phyloP scores from a whole-genome alignment of 306 rosid genomes.

The Sicyos baderoa region DNA sequence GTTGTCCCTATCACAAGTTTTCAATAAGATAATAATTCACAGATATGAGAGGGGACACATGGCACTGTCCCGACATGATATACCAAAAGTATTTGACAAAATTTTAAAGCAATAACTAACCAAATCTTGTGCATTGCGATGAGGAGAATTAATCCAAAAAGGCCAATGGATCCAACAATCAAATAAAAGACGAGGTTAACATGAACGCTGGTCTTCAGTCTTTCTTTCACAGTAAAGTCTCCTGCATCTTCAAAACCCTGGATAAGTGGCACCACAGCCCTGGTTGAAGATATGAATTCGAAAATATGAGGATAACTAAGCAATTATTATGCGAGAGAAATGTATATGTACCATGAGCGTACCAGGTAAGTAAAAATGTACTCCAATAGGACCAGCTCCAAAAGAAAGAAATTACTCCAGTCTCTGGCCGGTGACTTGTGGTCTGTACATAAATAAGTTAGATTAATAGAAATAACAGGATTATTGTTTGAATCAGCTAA shows the following conservation, averaged over 20 bases:
- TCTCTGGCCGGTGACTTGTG: conserved; percentile 40
- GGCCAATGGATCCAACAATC: conserved; percentile 68
- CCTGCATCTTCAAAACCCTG: conserved; percentile 99
- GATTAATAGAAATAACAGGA: conserved; percentile 15
- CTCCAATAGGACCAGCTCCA: conserved; percentile 99
- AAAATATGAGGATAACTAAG: conserved; percentile 37
- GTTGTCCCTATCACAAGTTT: background rate
- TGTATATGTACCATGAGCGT: background rate
- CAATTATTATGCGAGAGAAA: conserved; percentile 14
- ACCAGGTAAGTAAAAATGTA: conserved; percentile 90
- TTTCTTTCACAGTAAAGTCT: conserved; percentile 73
- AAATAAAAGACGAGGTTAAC: conserved; percentile 78
- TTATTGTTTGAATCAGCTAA: background rate
- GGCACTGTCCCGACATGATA: background rate
- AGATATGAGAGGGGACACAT: background rate
- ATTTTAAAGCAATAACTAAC: conserved; percentile 36
- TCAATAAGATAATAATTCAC: background rate
- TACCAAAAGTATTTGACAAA: background rate
- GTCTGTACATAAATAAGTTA: conserved; percentile 40
- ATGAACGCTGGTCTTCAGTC: conserved; percentile 89
- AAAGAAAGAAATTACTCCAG: conserved; percentile 82
- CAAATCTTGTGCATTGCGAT: conserved; percentile 47
- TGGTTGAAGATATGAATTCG: conserved; percentile 50
- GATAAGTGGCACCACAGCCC: conserved; percentile 99
- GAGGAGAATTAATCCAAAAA: conserved; percentile 70